Evolutionary conservation across 192 early-diverging fungal genomes (phyloP).

Genomic region (Linnemannia hyalina): DNA sequence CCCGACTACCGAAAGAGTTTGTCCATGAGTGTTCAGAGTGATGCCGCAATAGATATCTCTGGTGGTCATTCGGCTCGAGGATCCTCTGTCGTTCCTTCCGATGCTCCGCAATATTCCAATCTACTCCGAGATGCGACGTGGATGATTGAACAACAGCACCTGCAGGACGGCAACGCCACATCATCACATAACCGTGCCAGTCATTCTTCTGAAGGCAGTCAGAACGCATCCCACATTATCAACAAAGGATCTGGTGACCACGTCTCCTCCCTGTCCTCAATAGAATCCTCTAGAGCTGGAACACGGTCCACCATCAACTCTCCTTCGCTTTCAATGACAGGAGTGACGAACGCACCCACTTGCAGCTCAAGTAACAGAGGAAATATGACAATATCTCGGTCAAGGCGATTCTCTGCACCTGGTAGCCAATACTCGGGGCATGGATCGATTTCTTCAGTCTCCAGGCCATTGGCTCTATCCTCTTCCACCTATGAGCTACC

Average conservation of each 20-base stretch:
- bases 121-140: slow-evolving; percentile 34
- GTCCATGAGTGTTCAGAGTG: slow-evolving; percentile 29
- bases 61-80: slow-evolving; percentile 9
- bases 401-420: slow-evolving; percentile 34
- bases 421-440: slow-evolving; percentile 16
- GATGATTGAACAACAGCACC: slow-evolving; percentile 38
- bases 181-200: not conserved
- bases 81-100: slow-evolving; percentile 8
- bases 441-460: slow-evolving; percentile 2
- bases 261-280: not conserved
- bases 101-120: slow-evolving; percentile 29
- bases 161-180: not conserved
- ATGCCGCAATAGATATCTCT: slow-evolving; percentile 14
- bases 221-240: not conserved
- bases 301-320: not conserved
- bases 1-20: slow-evolving; percentile 46
- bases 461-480: not conserved
- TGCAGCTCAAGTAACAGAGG: slow-evolving; percentile 9
- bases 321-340: not conserved
- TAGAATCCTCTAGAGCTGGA: not conserved
- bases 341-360: not conserved
- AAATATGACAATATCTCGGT: slow-evolving; percentile 22
- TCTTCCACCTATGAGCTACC: not conserved
- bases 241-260: not conserved
- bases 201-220: not conserved